Evolutionary conservation across 2,329 filamentous ascomycete species (phyloP), one percentile per base, ranked within the genome.

Genomic region (Anthostomella pinea): DNA sequence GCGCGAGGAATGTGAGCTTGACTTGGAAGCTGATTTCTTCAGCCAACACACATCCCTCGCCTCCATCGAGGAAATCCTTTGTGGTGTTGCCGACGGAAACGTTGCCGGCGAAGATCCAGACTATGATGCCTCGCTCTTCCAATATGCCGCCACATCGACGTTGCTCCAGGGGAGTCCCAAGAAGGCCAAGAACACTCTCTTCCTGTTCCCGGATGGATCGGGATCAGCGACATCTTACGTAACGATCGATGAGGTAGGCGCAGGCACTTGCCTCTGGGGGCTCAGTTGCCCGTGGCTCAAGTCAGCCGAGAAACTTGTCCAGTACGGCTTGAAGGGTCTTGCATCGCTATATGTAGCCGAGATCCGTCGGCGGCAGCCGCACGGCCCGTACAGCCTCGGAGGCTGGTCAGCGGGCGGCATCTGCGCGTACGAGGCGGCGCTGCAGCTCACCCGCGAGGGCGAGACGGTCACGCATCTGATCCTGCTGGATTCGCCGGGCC

Each of bases 321-420:
- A 29, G 18, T 29, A 26, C 11, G 27, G 25, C 3, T 21, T 37
- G 3, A 17, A 29, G 11, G 40, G 36, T 5, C 26, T 40, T 1
- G 29, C 27, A 4, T 21, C 10, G 1, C 8, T 18, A 7, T 43
- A 43, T 17, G 16, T 43, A 2, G 17, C 26, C n/a, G 37, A 43
- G 26, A 21, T 43, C 6, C 33, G 37, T n/a, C 33, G 37, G 3
- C 36, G 41, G 4, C 37, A 43, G 8, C 33, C 37, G n/a, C 27
- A 24, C 11, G 41, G 41, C 5, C 37, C 37, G 3, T 43, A 43
- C 27, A 16, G 28, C n/a, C 20, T 43, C 3, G 41, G 37, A 3
- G 36, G 41, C 22, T 43, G 37, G 37, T 43, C 41, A 2, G 33
- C 37, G 6, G 41, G 41, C 9, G 41, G 41, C 5, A 35, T 43